Conservation (phyloP, 2,329 filamentous ascomycete genomes). For the Bimuria novae-zelandiae region DNA sequence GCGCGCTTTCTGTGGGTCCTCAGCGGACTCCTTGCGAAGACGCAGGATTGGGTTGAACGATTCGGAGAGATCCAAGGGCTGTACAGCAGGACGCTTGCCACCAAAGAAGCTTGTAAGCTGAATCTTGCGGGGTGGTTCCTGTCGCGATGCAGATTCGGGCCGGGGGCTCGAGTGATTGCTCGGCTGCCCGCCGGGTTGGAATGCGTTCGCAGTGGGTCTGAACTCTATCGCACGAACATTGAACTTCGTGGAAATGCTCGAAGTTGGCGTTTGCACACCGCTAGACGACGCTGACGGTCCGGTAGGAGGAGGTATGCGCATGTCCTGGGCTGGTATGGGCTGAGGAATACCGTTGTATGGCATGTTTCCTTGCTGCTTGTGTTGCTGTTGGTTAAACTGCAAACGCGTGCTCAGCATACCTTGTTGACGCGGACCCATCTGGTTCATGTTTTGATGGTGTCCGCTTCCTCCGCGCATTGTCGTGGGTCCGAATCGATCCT, state of each 20-base stretch:
- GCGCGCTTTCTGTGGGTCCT: slow-evolving; percentile 55
- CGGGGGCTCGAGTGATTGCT: slow-evolving; percentile 74
- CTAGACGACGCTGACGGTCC: slow-evolving; percentile 65
- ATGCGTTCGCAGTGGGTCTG: slow-evolving; percentile 79
- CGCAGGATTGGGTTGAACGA: slow-evolving; percentile 70
- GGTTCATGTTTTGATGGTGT: slow-evolving; percentile 50
- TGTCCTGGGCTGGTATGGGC: slow-evolving; percentile 65
- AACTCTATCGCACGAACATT: slow-evolving; percentile 75
- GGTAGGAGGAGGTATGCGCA: slow-evolving; percentile 73
- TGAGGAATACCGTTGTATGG: slow-evolving; percentile 57
- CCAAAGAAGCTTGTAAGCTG: slow-evolving; percentile 62
- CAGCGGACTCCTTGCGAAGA: slow-evolving; percentile 65
- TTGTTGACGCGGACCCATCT: slow-evolving; percentile 44
- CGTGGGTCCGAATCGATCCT: slow-evolving; percentile 50
- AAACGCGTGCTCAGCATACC: slow-evolving; percentile 57
- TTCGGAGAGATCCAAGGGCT: slow-evolving; percentile 57
- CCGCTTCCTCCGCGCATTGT: slow-evolving; percentile 47
- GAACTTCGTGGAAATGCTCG: slow-evolving; percentile 59
- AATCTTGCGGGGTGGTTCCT: slow-evolving; percentile 37
- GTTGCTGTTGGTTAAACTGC: slow-evolving; percentile 57
- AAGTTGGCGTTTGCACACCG: slow-evolving; percentile 57
- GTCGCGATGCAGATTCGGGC: slow-evolving; percentile 52
- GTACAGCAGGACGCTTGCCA: slow-evolving; percentile 67
- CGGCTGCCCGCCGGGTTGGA: slow-evolving; percentile 69
- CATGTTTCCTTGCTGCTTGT: slow-evolving; percentile 50